These are phyloP conservation scores for Moelleriella libera DNA, from an alignment of 2,329 filamentous ascomycete species.

Conservation along the genomic window DNA sequence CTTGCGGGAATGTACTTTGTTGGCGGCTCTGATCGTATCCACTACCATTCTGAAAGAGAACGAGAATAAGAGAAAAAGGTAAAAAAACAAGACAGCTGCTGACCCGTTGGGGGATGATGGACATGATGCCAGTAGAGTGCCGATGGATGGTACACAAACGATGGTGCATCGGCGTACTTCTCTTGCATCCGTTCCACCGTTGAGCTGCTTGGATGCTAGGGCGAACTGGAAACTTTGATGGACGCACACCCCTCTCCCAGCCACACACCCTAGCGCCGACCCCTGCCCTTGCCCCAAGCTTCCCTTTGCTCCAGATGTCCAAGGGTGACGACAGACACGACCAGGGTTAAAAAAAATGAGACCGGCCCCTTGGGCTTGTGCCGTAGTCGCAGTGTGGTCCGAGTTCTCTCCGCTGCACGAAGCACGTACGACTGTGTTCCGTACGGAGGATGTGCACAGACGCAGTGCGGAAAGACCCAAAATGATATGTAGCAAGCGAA, in stretches of 20 bases:
- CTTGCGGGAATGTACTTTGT: neutral
- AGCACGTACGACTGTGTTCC: neutral
- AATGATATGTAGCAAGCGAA: too few species aligned
- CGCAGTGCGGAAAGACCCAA: too few species aligned
- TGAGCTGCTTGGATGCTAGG: neutral
- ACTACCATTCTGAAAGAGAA: neutral
- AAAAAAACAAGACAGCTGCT: neutral
- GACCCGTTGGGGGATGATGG: neutral
- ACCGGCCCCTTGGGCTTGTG: neutral
- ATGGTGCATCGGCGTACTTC: neutral
- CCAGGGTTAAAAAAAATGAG: neutral
- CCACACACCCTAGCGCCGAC: neutral
- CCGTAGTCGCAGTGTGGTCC: neutral
- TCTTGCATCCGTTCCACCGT: neutral
- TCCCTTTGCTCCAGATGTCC: neutral
- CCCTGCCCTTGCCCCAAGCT: neutral
- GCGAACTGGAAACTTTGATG: neutral
- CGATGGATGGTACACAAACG: constrained; percentile 2
- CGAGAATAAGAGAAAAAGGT: neutral
- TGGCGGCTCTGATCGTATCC: neutral
- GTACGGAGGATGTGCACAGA: too few species aligned
- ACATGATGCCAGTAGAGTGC: constrained; percentile 3
- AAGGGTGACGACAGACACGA: neutral
- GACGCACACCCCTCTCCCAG: neutral
- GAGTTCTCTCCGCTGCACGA: neutral